Percentiles rank a stretch among this genome's conserved stretches.
Evolutionary conservation across 768 basidiomycete species (phyloP).

Genomic region (Lactarius sanguifluus): DNA sequence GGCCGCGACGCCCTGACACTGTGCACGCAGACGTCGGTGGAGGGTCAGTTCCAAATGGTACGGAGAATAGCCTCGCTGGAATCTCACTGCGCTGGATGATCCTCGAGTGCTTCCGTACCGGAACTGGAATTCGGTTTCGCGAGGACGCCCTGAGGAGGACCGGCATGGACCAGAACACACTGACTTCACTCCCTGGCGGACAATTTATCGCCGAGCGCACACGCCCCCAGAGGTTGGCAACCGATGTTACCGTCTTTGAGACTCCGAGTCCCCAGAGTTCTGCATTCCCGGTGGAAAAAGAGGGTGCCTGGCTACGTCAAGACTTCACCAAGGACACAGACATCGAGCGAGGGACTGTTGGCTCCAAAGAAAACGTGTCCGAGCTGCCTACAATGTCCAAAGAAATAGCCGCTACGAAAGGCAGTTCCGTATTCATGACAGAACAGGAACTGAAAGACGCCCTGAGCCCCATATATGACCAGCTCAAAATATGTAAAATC

Average conservation of each 20-base stretch:
- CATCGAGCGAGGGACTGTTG: conserved; percentile 32
- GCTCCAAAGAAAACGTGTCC: conserved; percentile 28
- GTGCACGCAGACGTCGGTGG: conserved; percentile 64
- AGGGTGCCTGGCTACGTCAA: conserved; percentile 16
- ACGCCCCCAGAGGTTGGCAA: background rate
- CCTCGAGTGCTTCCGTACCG: conserved; percentile 50
- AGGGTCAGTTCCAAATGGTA: conserved; percentile 60
- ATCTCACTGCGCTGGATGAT: conserved; percentile 65
- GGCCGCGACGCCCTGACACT: background rate
- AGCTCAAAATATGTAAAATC: conserved; percentile 44
- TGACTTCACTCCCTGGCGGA: background rate
- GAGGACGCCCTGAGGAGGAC: background rate
- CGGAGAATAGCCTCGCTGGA: conserved; percentile 59
- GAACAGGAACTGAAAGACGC: conserved; percentile 66
- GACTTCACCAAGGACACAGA: conserved; percentile 36
- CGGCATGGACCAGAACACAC: background rate
- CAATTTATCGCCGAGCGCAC: background rate
- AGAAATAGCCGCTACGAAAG: conserved; percentile 21
- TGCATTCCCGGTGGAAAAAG: background rate
- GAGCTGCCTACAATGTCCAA: conserved; percentile 28
- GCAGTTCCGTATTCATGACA: conserved; percentile 34
- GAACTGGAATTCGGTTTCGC: conserved; percentile 44
- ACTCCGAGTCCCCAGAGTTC: background rate
- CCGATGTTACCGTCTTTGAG: background rate
- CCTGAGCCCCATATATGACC: conserved; percentile 52